Percentiles rank a stretch among this genome's conserved stretches.
Conservation (phyloP, 1,139 yeast species). For the Candida tropicalis region DNA sequence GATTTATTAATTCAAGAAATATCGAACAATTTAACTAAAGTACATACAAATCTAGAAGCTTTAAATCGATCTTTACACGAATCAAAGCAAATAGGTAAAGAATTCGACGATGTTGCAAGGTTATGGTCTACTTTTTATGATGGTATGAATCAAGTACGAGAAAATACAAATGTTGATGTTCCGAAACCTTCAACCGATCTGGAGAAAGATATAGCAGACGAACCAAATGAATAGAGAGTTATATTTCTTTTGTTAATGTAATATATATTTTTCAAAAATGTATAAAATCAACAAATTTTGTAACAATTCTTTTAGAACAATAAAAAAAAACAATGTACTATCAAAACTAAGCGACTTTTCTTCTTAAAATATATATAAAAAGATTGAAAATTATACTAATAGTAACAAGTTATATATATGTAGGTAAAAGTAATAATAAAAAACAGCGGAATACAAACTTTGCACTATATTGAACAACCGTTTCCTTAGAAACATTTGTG, state of each 20-base stretch:
- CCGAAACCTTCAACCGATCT: neutral
- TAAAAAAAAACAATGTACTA: neutral
- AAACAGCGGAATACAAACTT: conserved; percentile 4
- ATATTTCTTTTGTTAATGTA: neutral
- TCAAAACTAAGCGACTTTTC: neutral
- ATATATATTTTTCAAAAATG: conserved; percentile 7
- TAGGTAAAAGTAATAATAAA: conserved; percentile 5
- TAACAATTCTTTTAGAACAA: neutral
- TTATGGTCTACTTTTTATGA: conserved; percentile 48
- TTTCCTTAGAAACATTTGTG: conserved; percentile 95
- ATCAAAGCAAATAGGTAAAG: conserved; percentile 48
- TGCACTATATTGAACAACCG: conserved; percentile 2
- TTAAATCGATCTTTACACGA: conserved; percentile 45
- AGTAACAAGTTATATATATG: conserved; percentile 7
- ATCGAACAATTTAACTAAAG: conserved; percentile 40
- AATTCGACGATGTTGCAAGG: conserved; percentile 47
- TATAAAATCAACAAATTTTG: neutral
- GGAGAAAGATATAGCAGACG: neutral
- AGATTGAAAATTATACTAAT: conserved; percentile 3
- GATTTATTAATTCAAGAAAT: conserved; percentile 49
- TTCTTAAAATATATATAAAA: conserved; percentile 4
- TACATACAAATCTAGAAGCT: conserved; percentile 43
- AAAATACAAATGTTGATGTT: conserved; percentile 6
- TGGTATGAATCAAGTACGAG: conserved; percentile 32
- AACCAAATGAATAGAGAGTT: neutral